These are phyloP conservation scores for Flaveria linearis DNA, from an alignment of 129 eudicot genomes.

Conservation along the genomic window DNA sequence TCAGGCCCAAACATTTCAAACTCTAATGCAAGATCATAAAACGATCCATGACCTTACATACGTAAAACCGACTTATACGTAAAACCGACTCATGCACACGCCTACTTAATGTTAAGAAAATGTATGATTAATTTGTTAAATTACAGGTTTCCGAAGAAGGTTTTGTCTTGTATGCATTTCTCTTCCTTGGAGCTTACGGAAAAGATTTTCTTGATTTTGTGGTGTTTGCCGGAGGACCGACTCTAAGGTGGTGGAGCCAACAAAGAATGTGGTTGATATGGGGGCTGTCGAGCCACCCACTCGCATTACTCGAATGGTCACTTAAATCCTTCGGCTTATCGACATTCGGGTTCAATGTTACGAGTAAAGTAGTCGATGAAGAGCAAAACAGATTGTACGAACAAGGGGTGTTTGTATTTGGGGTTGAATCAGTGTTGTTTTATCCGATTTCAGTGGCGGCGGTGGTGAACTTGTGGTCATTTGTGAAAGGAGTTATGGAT, in stretches of 20 bases:
- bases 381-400: constrained; percentile 49
- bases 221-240: constrained; percentile 35
- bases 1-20: too few species aligned
- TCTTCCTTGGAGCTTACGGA: constrained; percentile 59
- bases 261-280: constrained; percentile 68
- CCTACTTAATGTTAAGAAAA: too few species aligned
- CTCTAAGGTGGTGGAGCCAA: constrained; percentile 58
- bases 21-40: too few species aligned
- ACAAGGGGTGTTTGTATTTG: constrained; percentile 60
- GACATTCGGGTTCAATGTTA: constrained; percentile 48
- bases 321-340: constrained; percentile 38
- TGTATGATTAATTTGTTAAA: too few species aligned
- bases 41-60: too few species aligned
- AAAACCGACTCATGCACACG: too few species aligned
- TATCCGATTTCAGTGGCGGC: constrained; percentile 43
- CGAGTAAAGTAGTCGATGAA: constrained; percentile 50
- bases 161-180: constrained; percentile 37
- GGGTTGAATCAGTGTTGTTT: constrained; percentile 52
- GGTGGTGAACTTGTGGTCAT: constrained; percentile 31
- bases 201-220: constrained; percentile 57
- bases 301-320: constrained; percentile 45
- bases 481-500: constrained; percentile 27
- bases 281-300: constrained; percentile 42
- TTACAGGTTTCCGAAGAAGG: constrained; percentile 49
- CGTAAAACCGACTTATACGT: too few species aligned